Base-by-base conservation (phyloP, 495 filamentous ascomycete genomes). In the Terfezia claveryi region DNA sequence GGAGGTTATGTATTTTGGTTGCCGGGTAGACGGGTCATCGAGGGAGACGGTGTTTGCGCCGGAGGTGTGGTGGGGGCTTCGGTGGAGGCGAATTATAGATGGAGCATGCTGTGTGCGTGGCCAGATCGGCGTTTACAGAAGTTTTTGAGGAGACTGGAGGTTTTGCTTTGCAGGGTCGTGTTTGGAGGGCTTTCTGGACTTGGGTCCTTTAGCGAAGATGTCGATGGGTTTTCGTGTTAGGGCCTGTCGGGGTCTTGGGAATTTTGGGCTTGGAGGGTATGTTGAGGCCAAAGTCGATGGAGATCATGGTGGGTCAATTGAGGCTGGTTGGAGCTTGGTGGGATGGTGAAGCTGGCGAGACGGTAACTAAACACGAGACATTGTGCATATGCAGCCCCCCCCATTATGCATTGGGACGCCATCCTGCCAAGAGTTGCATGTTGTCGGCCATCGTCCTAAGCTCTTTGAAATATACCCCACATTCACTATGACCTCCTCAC, bases 1-100 rank as follows among this genome's bases (percentile, higher is more conserved):
- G 50, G 76, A 77, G 49, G 72, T 73, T 80, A 98, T 95, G 66
- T 96, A 95, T 57, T 82, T 82, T 0, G 87, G 87, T 53, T 73
- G 74, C 49, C 78, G 70, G 11, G 70, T 68, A 2, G 68, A 67
- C 55, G 69, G 67, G 49, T 61, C 58, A 61, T 68, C 70, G 50
- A 55, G 38, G 59, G 61, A 62, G 23, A 57, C 58, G n/a, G n/a
- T 51, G 50, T 51, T 12, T 51, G 41, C 12, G 27, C 27, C 0
- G 41, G 41, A 46, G 41, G 20, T 46, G n/a, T n/a, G n/a, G n/a
- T n/a, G n/a, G n/a, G n/a, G n/a, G n/a, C n/a, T n/a, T n/a, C n/a
- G n/a, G n/a, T n/a, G n/a, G n/a, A n/a, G n/a, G n/a, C n/a, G n/a
- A n/a, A n/a, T n/a, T n/a, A 70, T 51, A 32, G 71, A n/a, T 71